Evolutionary conservation across 192 early-diverging fungal genomes (phyloP).

Genomic region (Linnemannia exigua): DNA sequence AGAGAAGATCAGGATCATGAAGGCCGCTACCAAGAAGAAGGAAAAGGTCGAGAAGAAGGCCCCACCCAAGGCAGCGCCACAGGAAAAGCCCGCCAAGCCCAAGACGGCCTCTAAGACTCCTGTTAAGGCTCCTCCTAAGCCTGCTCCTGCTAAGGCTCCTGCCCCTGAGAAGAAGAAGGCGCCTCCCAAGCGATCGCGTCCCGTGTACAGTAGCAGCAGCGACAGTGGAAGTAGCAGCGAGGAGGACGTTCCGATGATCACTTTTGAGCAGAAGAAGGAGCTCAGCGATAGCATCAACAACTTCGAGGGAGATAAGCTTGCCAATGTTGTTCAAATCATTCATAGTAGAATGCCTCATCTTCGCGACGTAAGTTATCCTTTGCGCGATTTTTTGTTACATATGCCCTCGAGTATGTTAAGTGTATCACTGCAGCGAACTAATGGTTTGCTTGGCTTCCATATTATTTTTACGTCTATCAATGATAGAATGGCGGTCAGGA

Average conservation of each 20-base stretch:
- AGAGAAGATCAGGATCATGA: conserved; percentile 48
- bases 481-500: conserved; percentile 71
- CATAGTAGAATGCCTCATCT: conserved; percentile 72
- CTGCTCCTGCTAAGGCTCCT: conserved; percentile 28
- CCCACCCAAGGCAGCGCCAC: conserved; percentile 5
- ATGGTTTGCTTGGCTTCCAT: too few relatives aligned
- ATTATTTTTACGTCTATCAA: not conserved
- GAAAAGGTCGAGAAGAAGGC: conserved; percentile 44
- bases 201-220: conserved; percentile 40
- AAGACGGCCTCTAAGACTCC: conserved; percentile 33
- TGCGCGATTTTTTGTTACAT: not conserved
- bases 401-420: not conserved
- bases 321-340: conserved; percentile 82
- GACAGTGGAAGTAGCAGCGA: conserved; percentile 35
- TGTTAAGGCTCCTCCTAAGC: conserved; percentile 23
- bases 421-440: conserved; percentile 10
- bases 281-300: conserved; percentile 81
- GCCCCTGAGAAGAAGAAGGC: conserved; percentile 50
- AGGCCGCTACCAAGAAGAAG: conserved; percentile 53
- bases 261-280: conserved; percentile 92
- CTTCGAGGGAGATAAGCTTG: conserved; percentile 76
- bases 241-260: conserved; percentile 68
- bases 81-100: conserved; percentile 37
- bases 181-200: conserved; percentile 28
- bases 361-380: conserved; percentile 25